Evolutionary conservation across 345 rosid genomes (phyloP).

Genomic region (Linum lewisii): DNA sequence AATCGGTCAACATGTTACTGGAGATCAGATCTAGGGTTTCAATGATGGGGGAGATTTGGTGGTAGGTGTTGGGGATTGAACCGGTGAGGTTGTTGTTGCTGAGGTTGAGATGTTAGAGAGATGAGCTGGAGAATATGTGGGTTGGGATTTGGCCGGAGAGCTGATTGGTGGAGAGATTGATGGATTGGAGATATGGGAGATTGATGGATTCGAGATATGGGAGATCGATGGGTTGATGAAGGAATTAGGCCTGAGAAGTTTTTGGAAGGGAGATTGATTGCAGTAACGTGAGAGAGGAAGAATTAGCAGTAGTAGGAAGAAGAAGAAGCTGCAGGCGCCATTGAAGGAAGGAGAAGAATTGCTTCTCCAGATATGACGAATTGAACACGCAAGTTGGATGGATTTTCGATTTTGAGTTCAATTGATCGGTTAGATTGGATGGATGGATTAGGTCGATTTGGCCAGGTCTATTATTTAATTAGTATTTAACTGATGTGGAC

Average conservation of each 20-base stretch:
- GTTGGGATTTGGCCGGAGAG: conserved; percentile 47
- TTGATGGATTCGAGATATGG: conserved; percentile 40
- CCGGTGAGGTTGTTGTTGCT: conserved; percentile 87
- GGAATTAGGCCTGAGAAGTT: too few species aligned
- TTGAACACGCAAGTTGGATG: too few species aligned
- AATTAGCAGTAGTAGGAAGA: too few species aligned
- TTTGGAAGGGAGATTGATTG: too few species aligned
- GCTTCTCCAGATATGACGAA: too few species aligned
- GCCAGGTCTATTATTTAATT: too few species aligned
- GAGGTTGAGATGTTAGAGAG: conserved; percentile 58
- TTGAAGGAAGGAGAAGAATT: too few species aligned
- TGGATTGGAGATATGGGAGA: conserved; percentile 37
- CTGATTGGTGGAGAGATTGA: conserved; percentile 60
- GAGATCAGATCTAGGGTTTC: conserved; percentile 68
- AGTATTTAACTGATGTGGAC: too few species aligned
- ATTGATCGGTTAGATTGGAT: too few species aligned
- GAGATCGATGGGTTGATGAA: conserved; percentile 45
- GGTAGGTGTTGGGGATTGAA: conserved; percentile 41
- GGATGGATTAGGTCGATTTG: too few species aligned
- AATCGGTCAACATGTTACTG: conserved; percentile 65
- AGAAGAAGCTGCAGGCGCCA: too few species aligned
- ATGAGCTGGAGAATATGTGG: conserved; percentile 28
- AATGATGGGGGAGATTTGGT: conserved; percentile 15
- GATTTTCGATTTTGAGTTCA: too few species aligned
- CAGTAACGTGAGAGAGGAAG: conserved; percentile 40